Base-by-base conservation (phyloP, 805 yeast genomes). In the Grigorovia jiainica region DNA sequence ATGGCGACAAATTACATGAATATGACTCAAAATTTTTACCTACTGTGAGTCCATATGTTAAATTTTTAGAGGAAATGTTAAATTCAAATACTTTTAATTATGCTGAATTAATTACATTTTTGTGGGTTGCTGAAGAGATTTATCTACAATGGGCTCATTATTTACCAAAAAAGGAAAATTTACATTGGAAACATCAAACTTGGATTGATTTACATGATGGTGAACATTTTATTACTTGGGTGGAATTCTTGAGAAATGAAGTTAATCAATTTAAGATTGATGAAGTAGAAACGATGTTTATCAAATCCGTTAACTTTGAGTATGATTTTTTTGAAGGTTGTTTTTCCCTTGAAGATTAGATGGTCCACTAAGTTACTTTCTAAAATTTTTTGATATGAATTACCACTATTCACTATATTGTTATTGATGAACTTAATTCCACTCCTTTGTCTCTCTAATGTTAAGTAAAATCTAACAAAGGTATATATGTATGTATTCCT, bases 151-250 rank as follows among this genome's bases (percentile, higher is more conserved):
- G 79, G 80, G 78, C 77, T 1, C 64, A 69, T 25, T 50, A 61
- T 43, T 58, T 63, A 29, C 59, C 62, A 17, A 54, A 51, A 25
- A 43, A 57, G 2, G 43, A 49, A 1, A 51, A 61, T 37, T 54
- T 73, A 29, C 64, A 62, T 20, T 73, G 70, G 65, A 72, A 70
- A 46, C 58, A 68, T 44, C 64, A 68, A 37, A 75, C 71, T 38
- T 75, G 80, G 79, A 66, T 75, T 34, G 65, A 57, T 36, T 54
- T 75, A 39, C 79, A 75, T 47, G 68, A 71, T 46, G 79, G 79
- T 4, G 58, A 56, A 4, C 71, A 54, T 8, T 75, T 75, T 43
- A 59, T 64, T 34, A 52, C 47, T 3, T 75, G 79, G 79, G 68
- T 70, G n/a, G 47, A 58, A 4, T 73, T 75, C 46, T 56, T 75